Evolutionary conservation across 345 rosid species (phyloP).

Genomic region (Ceriops decandra): DNA sequence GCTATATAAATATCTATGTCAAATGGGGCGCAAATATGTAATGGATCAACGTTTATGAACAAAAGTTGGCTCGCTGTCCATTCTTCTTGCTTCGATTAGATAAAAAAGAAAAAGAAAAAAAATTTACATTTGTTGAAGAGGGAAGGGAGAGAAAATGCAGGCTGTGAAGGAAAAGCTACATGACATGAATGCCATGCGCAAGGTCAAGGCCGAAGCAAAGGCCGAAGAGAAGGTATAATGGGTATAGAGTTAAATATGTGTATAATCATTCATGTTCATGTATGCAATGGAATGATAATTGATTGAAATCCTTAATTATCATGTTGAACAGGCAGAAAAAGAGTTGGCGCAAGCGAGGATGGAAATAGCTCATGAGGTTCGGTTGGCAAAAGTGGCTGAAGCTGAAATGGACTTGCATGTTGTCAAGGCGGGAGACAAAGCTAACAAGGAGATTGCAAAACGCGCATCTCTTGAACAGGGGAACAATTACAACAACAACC

Average conservation of each 20-base stretch:
- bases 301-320: too few relatives aligned
- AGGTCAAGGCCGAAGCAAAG: slow-evolving; percentile 50
- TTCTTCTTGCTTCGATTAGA: too few relatives aligned
- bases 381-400: slow-evolving; percentile 52
- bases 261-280: neutral
- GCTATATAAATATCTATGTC: too few relatives aligned
- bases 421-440: slow-evolving; percentile 34
- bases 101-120: too few relatives aligned
- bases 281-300: too few relatives aligned
- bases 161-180: slow-evolving; percentile 44
- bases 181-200: slow-evolving; percentile 39
- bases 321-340: slow-evolving; percentile 36
- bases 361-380: slow-evolving; percentile 48
- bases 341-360: slow-evolving; percentile 40
- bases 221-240: slow-evolving; percentile 43
- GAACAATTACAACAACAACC: neutral
- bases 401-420: slow-evolving; percentile 51
- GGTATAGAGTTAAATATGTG: neutral
- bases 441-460: slow-evolving; percentile 22
- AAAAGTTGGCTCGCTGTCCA: too few relatives aligned
- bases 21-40: too few relatives aligned
- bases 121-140: neutral
- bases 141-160: slow-evolving; percentile 37
- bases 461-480: neutral
- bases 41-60: too few relatives aligned